Base-by-base conservation (phyloP, 202 grass and related monocot species). In the Setaria italica region DNA sequence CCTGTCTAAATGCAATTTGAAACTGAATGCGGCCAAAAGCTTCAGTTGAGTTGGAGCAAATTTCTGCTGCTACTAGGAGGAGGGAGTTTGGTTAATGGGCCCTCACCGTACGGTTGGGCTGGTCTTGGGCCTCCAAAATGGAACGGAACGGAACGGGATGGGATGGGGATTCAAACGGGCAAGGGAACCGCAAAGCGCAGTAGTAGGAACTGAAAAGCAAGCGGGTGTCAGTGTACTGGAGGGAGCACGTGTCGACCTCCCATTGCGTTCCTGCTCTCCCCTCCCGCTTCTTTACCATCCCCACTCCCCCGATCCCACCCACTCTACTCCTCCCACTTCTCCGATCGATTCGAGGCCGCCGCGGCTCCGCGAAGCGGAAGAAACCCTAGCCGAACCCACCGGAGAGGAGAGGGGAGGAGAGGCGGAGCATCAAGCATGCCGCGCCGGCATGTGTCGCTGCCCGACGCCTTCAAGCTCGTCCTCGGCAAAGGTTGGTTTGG, bases 401-500 rank as follows among this genome's bases (percentile, higher is more conserved):
- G 47, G 29, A 33, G 48, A 56, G 37, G 66, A 19, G 72, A 35
- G 6, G 13, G 11, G n/a, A 49, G 47, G 50, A 1, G 71, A 20
- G 50, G 15, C 72, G 49, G 51, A 57, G 71, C 21, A 34, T 50
- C 71, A 74, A 34, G 16, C 34, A 82, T 87, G 85, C 8, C 5
- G 50, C 64, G 50, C 62, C 41, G 0, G 51, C 70, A 70, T 0
- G 13, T 30, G 39, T 15, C 53, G 15, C 64, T 82, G 72, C 72
- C 53, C 9, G 32, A 39, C 43, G 5, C 32, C 32, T 62, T 62
- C n/a, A 21, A 62, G 15, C n/a, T 81, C 49, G 37, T 80, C 50
- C 39, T 82, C 51, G 79, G 79, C 79, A 82, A 70, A 76, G 79
- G 85, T 87, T 50, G 6, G 2, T 32, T 63, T 63, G 29, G n/a